Evolutionary conservation across 129 eudicot genomes (phyloP).

Genomic region (Centrapalus pauciflorus): DNA sequence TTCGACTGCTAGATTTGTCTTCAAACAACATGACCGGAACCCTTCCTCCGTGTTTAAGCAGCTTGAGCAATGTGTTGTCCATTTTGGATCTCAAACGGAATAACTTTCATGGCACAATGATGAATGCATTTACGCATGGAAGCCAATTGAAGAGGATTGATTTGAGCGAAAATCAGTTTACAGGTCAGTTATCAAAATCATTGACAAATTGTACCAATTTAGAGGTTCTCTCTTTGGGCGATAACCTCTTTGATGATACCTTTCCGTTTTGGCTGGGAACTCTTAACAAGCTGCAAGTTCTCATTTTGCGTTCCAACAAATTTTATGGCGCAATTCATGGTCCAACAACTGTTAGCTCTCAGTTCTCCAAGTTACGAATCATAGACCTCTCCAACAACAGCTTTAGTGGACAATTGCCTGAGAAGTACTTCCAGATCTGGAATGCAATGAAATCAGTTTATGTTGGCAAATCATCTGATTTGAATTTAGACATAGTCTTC

Average conservation of each 20-base stretch:
- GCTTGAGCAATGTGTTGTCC: neutral
- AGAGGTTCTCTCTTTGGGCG: slow-evolving; percentile 5
- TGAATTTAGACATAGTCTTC: neutral
- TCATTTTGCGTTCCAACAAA: slow-evolving; percentile 8
- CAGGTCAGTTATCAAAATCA: slow-evolving; percentile 8
- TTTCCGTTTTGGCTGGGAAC: slow-evolving; percentile 12
- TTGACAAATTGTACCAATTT: slow-evolving; percentile 8
- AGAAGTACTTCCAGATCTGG: neutral
- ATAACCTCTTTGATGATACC: neutral
- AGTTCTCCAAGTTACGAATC: slow-evolving; percentile 17
- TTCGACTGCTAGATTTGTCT: slow-evolving; percentile 15
- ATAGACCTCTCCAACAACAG: slow-evolving; percentile 27
- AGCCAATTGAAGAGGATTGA: neutral
- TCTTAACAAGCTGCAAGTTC: slow-evolving; percentile 7
- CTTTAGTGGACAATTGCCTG: slow-evolving; percentile 20
- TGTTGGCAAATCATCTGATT: no score
- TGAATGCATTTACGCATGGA: neutral
- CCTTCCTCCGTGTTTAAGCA: slow-evolving; percentile 12
- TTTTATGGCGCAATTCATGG: slow-evolving; percentile 4
- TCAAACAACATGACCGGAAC: slow-evolving; percentile 9
- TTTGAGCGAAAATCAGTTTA: slow-evolving; percentile 11
- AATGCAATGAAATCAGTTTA: slow-evolving; percentile 18
- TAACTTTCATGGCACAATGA: slow-evolving; percentile 1
- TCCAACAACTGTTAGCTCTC: no score
- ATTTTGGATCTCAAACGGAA: neutral